Evolutionary conservation across 1,284 basidiomycete genomes (phyloP).

Genomic region (Rhodotorula sp.): DNA sequence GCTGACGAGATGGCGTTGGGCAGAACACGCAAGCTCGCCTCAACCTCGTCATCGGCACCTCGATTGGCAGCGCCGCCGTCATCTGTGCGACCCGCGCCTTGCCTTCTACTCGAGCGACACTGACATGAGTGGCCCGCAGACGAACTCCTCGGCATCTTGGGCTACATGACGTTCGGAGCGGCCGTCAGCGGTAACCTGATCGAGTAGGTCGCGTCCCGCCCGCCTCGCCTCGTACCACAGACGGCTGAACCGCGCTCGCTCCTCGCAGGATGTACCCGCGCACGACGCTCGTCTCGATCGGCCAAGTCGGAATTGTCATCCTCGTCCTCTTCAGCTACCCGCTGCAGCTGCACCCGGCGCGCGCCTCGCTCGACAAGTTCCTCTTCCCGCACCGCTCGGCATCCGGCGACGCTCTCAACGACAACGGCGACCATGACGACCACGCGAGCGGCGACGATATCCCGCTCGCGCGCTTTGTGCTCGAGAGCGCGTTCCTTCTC

Average conservation of each 20-base stretch:
- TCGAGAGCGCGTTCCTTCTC: constrained; percentile 74
- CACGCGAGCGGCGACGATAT: constrained; percentile 48
- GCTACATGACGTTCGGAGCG: constrained; percentile 93
- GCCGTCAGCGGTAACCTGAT: constrained; percentile 88
- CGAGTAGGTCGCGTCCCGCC: constrained; percentile 51
- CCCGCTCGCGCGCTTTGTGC: constrained; percentile 63
- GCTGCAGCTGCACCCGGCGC: constrained; percentile 87
- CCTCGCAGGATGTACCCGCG: constrained; percentile 65
- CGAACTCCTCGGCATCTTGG: constrained; percentile 78
- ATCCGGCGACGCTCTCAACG: constrained; percentile 20
- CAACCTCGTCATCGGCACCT: constrained; percentile 80
- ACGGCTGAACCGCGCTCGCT: neutral
- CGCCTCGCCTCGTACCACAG: neutral
- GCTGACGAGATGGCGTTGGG: neutral
- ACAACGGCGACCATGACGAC: constrained; percentile 39
- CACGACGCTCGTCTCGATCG: constrained; percentile 88
- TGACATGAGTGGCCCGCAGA: constrained; percentile 66
- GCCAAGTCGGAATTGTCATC: constrained; percentile 88
- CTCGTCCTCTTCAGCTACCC: constrained; percentile 84
- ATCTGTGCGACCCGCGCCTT: constrained; percentile 40
- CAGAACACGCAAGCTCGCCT: constrained; percentile 76
- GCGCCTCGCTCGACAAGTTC: constrained; percentile 89
- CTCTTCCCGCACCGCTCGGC: constrained; percentile 55
- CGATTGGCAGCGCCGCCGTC: constrained; percentile 65
- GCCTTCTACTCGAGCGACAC: neutral